Evolutionary conservation across 2,329 filamentous ascomycete species (phyloP), one percentile per base, ranked within the genome.

Genomic region (Exophiala bonariae): DNA sequence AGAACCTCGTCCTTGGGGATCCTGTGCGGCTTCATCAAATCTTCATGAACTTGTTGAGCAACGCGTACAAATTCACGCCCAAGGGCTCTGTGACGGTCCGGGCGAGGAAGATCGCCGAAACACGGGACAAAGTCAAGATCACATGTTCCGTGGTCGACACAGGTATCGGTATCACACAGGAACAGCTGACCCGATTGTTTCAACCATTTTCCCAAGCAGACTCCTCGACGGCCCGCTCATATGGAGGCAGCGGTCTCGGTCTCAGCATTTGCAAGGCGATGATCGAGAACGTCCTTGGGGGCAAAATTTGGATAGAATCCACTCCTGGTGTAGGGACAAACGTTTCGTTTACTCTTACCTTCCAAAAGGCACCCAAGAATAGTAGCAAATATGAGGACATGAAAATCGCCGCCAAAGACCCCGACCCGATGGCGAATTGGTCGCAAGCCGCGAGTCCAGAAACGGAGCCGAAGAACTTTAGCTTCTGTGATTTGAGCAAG

Each of bases 351-450:
- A 87, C 86, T 0, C 77, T 97, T 23, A 83, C 83, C 0, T 96
- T 96, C 65, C 84, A 87, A 56, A 96, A 95, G 66, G 88, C 89
- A 16, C 81, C 81, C 77, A 14, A 77, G 81, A 56, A 79, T 77
- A 13, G 77, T 78, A 53, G 76, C 19, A 54, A 53, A 17, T 50
- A 76, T 3, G 80, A 81, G 37, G 80, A 83, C 50, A 56, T 55
- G 39, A 47, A 52, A n/a, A 59, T 63, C 17, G 44, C 57, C 7
- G 53, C 59, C 20, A 71, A 70, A 54, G 68, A 81, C 22, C 71
- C 75, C 2, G 73, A 80, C 50, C 75, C 75, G 2, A 81, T 80
- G 69, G 71, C 77, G 2, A 76, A 78, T 33, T 82, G 79, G 65
- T 74, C 78, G 1, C 78, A 74, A 46, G 61, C 66, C 9, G 48